Conservation (phyloP, 768 basidiomycete genomes). For the Rhodosporidiobolus odoratus region DNA sequence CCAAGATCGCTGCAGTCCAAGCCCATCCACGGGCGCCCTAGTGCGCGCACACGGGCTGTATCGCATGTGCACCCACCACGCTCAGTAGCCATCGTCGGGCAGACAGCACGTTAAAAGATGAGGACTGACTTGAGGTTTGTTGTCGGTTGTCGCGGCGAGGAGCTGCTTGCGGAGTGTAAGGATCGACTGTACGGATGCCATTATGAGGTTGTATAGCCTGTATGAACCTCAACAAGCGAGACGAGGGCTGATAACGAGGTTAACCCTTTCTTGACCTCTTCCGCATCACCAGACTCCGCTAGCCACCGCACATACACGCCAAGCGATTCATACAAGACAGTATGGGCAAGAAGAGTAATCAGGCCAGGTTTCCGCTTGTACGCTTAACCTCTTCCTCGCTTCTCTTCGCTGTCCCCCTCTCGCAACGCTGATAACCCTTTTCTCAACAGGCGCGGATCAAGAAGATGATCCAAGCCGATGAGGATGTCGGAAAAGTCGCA, state of each 20-base stretch:
- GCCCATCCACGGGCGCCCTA: no score
- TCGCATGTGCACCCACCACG: no score
- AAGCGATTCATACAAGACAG: not conserved
- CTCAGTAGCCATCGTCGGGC: not conserved
- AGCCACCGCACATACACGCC: not conserved
- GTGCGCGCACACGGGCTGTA: no score
- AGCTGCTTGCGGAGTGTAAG: conserved; percentile 32
- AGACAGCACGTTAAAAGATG: no score
- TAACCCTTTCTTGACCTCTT: not conserved
- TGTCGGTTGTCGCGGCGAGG: conserved; percentile 9
- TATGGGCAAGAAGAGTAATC: conserved; percentile 88
- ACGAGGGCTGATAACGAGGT: not conserved
- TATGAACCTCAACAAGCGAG: not conserved
- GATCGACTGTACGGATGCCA: conserved; percentile 16
- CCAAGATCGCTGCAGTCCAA: no score
- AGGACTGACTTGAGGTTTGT: conserved; percentile 18
- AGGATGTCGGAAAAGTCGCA: conserved; percentile 96
- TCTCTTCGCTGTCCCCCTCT: not conserved
- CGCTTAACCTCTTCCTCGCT: conserved; percentile 45
- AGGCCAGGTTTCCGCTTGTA: conserved; percentile 86
- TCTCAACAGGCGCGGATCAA: conserved; percentile 80
- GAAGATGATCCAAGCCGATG: conserved; percentile 99
- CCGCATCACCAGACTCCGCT: not conserved
- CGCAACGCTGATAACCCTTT: not conserved
- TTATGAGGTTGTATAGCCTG: not conserved